phyloP scores from a whole-genome alignment of 192 early-diverging fungal species.

The Rhizoclosmatium globosum region DNA sequence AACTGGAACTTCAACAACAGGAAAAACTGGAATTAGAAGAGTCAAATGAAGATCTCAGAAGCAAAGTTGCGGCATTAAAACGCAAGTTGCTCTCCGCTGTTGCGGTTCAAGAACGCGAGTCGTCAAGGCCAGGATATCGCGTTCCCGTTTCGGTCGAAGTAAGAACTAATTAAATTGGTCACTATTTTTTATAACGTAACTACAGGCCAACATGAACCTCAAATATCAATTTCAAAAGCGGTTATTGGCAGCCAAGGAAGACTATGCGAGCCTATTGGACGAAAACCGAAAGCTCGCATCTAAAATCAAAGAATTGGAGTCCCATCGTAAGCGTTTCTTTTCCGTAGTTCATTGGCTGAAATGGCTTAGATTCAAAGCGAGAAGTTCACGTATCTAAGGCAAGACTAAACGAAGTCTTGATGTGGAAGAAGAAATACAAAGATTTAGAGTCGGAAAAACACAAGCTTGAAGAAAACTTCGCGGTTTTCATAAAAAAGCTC shows the following conservation, averaged over 20 bases:
- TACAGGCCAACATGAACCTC: conserved; percentile 41
- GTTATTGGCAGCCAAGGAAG: conserved; percentile 30
- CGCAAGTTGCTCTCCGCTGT: conserved; percentile 24
- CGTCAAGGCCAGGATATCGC: neutral
- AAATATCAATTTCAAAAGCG: conserved; percentile 38
- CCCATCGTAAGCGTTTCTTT: conserved; percentile 3
- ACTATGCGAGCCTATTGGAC: conserved; percentile 39
- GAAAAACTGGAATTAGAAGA: conserved; percentile 23
- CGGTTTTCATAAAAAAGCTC: conserved; percentile 27
- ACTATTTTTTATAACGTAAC: conserved; percentile 5
- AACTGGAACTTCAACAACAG: conserved; percentile 27
- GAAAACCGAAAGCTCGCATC: conserved; percentile 34
- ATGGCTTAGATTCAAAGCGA: conserved; percentile 19
- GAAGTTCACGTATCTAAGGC: conserved; percentile 34
- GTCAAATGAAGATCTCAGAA: conserved; percentile 30
- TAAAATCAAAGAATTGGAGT: conserved; percentile 36
- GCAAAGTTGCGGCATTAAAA: conserved; percentile 36
- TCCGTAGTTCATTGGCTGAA: neutral
- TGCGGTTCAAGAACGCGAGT: conserved; percentile 17
- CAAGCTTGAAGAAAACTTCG: conserved; percentile 40
- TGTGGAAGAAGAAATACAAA: conserved; percentile 41
- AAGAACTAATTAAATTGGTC: neutral
- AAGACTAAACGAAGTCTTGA: conserved; percentile 36
- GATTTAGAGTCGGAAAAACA: conserved; percentile 41
- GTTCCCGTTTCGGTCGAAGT: conserved; percentile 41